Evolutionary conservation across 108 stramenopile genomes (phyloP).

Genomic region (Hondaea fermentalgiana): DNA sequence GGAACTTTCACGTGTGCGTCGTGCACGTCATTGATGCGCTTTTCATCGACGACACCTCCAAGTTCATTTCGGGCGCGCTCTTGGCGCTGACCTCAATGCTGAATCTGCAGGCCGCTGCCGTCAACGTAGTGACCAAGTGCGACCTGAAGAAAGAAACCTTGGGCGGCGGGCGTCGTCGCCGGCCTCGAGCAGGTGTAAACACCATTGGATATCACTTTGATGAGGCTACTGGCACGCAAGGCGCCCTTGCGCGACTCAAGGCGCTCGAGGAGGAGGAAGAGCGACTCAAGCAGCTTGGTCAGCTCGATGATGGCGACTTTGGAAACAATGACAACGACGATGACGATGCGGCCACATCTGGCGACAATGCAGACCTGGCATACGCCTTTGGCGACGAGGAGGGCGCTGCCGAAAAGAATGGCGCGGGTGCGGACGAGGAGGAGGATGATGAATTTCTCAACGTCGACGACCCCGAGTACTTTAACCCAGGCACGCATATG

Average conservation of each 20-base stretch:
- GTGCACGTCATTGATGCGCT: constrained; percentile 88
- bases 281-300: background rate
- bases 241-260: background rate
- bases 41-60: constrained; percentile 61
- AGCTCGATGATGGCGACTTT: too few relatives aligned
- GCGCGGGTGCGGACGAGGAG: background rate
- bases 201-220: background rate
- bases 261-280: background rate
- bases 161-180: background rate
- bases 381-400: background rate
- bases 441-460: background rate
- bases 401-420: constrained; percentile 37
- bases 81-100: constrained; percentile 89
- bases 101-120: constrained; percentile 80
- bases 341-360: background rate
- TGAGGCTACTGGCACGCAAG: background rate
- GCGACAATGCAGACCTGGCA: background rate
- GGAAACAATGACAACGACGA: too few relatives aligned
- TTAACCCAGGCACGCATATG: background rate
- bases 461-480: constrained; percentile 3
- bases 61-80: constrained; percentile 84
- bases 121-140: constrained; percentile 90
- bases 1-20: constrained; percentile 76
- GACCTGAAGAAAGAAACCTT: constrained; percentile 72
- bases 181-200: background rate